Percentiles rank a stretch among this genome's conserved stretches.
Evolutionary conservation across 768 basidiomycete genomes (phyloP).

Genomic region (Suillus discolor): DNA sequence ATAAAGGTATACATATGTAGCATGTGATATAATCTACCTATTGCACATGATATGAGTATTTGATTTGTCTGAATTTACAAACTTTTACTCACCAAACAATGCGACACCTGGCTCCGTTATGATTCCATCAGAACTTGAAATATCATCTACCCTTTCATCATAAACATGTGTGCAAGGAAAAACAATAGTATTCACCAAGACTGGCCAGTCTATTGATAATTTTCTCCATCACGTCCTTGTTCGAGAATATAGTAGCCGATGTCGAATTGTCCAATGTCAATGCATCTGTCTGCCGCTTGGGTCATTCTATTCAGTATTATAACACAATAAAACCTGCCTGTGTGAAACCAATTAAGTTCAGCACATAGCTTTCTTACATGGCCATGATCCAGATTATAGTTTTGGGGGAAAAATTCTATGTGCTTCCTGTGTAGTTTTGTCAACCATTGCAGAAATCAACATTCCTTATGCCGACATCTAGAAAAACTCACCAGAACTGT

Average conservation of each 20-base stretch:
- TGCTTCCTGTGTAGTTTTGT: not conserved
- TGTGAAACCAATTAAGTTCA: not conserved
- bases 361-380: not conserved
- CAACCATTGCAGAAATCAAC: not conserved
- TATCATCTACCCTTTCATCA: not conserved
- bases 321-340: not conserved
- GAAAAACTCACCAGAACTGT: slow-evolving; percentile 1
- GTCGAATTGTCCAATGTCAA: not conserved
- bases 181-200: not conserved
- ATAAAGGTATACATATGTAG: not conserved
- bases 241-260: not conserved
- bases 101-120: not conserved
- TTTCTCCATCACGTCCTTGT: not conserved
- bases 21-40: slow-evolving; percentile 4
- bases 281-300: not conserved
- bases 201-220: not conserved
- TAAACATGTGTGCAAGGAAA: not conserved
- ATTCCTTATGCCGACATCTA: no score
- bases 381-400: not conserved
- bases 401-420: not conserved
- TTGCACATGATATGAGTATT: no score
- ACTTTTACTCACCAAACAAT: not conserved
- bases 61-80: not conserved
- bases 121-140: not conserved
- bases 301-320: not conserved